Evolutionary conservation across 1,284 basidiomycete genomes (phyloP).

Genomic region (Leccinum pachyderme): DNA sequence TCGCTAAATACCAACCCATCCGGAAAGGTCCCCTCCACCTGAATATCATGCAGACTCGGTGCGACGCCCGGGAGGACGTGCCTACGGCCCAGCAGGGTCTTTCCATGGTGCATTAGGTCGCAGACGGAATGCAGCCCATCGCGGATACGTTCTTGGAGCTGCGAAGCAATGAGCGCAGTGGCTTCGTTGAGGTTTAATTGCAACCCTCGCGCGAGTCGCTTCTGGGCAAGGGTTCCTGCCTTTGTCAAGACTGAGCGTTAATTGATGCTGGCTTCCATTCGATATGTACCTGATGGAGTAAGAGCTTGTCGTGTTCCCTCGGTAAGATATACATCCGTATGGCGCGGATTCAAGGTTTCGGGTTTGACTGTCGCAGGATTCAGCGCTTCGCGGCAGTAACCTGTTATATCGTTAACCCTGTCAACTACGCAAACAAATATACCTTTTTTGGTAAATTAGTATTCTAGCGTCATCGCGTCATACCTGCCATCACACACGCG

Average conservation of each 20-base stretch:
- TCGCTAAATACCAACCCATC: conserved; percentile 59
- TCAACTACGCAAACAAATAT: not conserved
- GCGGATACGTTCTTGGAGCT: conserved; percentile 93
- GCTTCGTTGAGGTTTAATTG: conserved; percentile 88
- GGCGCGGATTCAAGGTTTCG: not conserved
- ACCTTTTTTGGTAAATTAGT: not conserved
- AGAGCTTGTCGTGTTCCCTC: conserved; percentile 49
- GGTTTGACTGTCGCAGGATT: not conserved
- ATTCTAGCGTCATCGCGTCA: not conserved
- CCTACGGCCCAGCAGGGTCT: conserved; percentile 81
- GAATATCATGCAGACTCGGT: conserved; percentile 72
- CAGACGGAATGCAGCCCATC: conserved; percentile 90
- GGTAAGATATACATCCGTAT: conserved; percentile 47
- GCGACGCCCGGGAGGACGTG: conserved; percentile 87
- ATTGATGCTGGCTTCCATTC: not conserved
- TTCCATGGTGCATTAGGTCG: conserved; percentile 90
- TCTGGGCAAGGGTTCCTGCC: conserved; percentile 88
- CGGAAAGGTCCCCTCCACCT: conserved; percentile 89
- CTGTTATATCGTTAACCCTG: not conserved
- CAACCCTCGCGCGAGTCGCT: conserved; percentile 89
- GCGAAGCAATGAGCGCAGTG: conserved; percentile 84
- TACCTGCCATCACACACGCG: too few species aligned
- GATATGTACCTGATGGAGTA: conserved; percentile 50
- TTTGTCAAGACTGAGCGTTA: conserved; percentile 29
- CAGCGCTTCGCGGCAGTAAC: not conserved